A percentile compares a stretch with the other conserved stretches of the same genome.
Evolutionary conservation across 306 rosid genomes (phyloP).

Genomic region (Rubus parviflorus): DNA sequence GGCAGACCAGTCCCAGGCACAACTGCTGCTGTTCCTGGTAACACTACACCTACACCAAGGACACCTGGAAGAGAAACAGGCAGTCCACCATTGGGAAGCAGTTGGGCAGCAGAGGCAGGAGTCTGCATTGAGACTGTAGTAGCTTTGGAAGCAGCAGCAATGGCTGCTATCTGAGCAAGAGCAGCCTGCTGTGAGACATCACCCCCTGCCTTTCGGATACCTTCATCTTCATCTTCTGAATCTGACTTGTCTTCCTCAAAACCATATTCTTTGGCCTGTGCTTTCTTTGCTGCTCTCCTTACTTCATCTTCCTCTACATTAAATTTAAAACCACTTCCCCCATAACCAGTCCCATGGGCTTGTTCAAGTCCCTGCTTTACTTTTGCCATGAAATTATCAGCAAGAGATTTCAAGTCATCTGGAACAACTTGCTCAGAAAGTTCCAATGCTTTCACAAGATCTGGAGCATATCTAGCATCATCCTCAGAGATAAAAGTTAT

Average conservation of each 20-base stretch:
- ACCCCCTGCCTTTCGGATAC: slow-evolving; percentile 82
- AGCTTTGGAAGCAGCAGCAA: slow-evolving; percentile 72
- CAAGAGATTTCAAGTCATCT: slow-evolving; percentile 76
- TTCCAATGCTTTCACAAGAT: slow-evolving; percentile 84
- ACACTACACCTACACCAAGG: slow-evolving; percentile 41
- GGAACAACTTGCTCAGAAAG: slow-evolving; percentile 94
- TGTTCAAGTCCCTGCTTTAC: slow-evolving; percentile 88
- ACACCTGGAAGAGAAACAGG: slow-evolving; percentile 63
- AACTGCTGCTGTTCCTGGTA: slow-evolving; percentile 46
- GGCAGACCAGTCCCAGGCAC: slow-evolving; percentile 62
- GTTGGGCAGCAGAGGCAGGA: slow-evolving; percentile 55
- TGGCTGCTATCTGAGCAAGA: slow-evolving; percentile 66
- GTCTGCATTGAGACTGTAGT: slow-evolving; percentile 46
- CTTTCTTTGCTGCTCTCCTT: slow-evolving; percentile 95
- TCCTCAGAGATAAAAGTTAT: slow-evolving; percentile 89
- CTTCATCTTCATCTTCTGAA: slow-evolving; percentile 93
- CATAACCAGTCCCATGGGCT: slow-evolving; percentile 95
- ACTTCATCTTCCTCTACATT: slow-evolving; percentile 97
- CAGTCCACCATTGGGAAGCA: slow-evolving; percentile 60
- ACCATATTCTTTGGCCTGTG: slow-evolving; percentile 94
- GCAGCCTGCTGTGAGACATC: slow-evolving; percentile 86
- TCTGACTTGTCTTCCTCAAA: slow-evolving; percentile 96
- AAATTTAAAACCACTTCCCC: slow-evolving; percentile 96
- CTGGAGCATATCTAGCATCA: slow-evolving; percentile 87
- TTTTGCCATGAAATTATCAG: slow-evolving; percentile 70